Evolutionary conservation across 371 early-diverging fungal species (phyloP), one percentile per base, ranked within the genome.

Genomic region (Cokeromyces recurvatus): DNA sequence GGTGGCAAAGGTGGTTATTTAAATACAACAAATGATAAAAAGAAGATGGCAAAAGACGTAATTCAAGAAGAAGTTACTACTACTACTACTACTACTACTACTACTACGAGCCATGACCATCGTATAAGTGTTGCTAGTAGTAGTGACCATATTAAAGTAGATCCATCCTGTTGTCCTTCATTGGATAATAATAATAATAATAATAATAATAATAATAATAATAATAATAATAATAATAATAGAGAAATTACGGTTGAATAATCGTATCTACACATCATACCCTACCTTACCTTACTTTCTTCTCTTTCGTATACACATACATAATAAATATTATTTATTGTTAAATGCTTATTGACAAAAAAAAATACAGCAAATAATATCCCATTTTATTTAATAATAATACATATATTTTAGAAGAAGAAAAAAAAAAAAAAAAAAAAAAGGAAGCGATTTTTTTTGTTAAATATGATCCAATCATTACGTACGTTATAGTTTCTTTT

Each of bases 1-100:
- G 69, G 73, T 29, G 64, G 73, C 44, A 78, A 81, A 48, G 72
- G 58, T 22, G 70, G 65, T 2, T 73, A 74, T 39, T 55, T 59
- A 15, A 59, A 49, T 21, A 42, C 57, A 10, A 17, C 20, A 2
- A 15, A 4, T 36, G 7, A 2, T 0, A 27, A 46, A 17, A 36
- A 36, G 12, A 17, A 25, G 16, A 20, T 32, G 11, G 37, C 23
- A 25, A 21, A 20, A 7, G 19, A 41, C 2, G 37, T 25, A 5
- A 27, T 7, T 11, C 5, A 27, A 11, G 11, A 27, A 27, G 5
- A 27, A 27, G 5, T 27, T 11, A 27, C 29, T 11, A n/a, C n/a
- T n/a, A n/a, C n/a, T n/a, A n/a, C n/a, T n/a, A n/a, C n/a, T n/a
- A n/a, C n/a, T n/a, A n/a, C n/a, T n/a, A n/a, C n/a, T n/a, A n/a